Conservation (phyloP, 495 filamentous ascomycete species). For the Neurospora sublineolata region DNA sequence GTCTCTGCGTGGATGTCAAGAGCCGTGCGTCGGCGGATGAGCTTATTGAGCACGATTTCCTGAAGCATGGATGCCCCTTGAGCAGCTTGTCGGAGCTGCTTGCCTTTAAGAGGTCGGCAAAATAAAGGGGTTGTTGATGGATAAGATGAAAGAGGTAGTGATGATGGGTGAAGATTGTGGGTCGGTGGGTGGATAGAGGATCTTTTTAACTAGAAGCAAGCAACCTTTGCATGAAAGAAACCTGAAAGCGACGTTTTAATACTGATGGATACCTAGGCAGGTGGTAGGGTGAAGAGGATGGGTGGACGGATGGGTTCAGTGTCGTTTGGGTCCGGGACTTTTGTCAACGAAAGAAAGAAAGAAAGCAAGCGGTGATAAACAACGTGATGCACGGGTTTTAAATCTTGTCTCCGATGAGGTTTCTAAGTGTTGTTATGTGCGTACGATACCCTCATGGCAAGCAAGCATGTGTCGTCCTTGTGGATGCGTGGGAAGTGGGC, state of each 20-base stretch:
- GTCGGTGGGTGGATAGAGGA: not conserved
- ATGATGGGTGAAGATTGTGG: not conserved
- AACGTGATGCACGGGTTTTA: not conserved
- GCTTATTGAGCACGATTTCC: slow-evolving; percentile 67
- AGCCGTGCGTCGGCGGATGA: slow-evolving; percentile 85
- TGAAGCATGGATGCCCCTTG: slow-evolving; percentile 68
- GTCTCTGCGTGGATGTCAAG: slow-evolving; percentile 91
- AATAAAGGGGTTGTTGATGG: slow-evolving; percentile 20
- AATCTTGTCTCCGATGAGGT: not conserved
- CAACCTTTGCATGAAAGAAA: not conserved
- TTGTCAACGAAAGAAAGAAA: not conserved
- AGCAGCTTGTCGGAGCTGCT: slow-evolving; percentile 75
- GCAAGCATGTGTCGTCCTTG: not conserved
- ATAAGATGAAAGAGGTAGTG: not conserved
- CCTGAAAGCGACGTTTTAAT: not conserved
- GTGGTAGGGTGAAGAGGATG: not conserved
- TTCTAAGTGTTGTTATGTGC: not conserved
- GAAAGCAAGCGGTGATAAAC: not conserved
- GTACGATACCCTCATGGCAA: not conserved
- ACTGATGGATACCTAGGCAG: not conserved
- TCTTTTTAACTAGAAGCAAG: not conserved
- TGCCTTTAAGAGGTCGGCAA: slow-evolving; percentile 53
- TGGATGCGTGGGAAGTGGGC: not conserved
- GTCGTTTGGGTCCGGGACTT: not conserved
- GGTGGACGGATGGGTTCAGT: not conserved